These are phyloP conservation scores for Euphrasia confusa DNA, from an alignment of 257 asterid genomes.

Conservation along the genomic window DNA sequence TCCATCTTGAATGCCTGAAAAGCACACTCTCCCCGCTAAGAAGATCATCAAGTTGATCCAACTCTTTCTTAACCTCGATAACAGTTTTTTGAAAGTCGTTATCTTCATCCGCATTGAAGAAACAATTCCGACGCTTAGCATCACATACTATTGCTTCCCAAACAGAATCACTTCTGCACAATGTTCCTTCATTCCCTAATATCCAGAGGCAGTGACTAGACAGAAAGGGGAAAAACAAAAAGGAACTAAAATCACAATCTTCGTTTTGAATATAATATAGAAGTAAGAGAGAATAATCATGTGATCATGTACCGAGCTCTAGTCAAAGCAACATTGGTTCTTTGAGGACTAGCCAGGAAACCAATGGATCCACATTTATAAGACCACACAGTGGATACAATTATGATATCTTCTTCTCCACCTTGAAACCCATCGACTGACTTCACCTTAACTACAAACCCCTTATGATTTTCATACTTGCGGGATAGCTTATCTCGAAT, in stretches of 20 bases:
- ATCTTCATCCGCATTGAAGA: constrained; percentile 51
- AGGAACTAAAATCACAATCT: too few relatives aligned
- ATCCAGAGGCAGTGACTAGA: constrained; percentile 64
- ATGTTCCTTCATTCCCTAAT: constrained; percentile 53
- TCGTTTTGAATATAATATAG: too few relatives aligned
- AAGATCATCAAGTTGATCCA: constrained; percentile 57
- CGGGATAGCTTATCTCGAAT: constrained; percentile 33
- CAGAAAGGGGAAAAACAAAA: not conserved
- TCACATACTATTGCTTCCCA: constrained; percentile 48
- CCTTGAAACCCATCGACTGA: constrained; percentile 79
- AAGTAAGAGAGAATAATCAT: not conserved
- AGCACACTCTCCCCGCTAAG: constrained; percentile 42
- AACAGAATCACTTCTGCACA: constrained; percentile 33
- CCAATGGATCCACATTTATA: constrained; percentile 48
- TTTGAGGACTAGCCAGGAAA: constrained; percentile 43
- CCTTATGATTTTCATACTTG: constrained; percentile 29
- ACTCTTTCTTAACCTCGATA: constrained; percentile 40
- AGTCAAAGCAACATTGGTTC: constrained; percentile 68
- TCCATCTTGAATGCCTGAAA: constrained; percentile 54
- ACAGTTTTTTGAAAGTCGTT: constrained; percentile 33
- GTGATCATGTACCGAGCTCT: constrained; percentile 57
- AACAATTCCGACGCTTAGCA: constrained; percentile 46
- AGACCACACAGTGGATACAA: constrained; percentile 61
- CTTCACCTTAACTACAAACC: constrained; percentile 51
- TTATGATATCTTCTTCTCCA: constrained; percentile 62